Evolutionary conservation across 2,329 filamentous ascomycete genomes (phyloP).

Genomic region (Cladosporium sp.): DNA sequence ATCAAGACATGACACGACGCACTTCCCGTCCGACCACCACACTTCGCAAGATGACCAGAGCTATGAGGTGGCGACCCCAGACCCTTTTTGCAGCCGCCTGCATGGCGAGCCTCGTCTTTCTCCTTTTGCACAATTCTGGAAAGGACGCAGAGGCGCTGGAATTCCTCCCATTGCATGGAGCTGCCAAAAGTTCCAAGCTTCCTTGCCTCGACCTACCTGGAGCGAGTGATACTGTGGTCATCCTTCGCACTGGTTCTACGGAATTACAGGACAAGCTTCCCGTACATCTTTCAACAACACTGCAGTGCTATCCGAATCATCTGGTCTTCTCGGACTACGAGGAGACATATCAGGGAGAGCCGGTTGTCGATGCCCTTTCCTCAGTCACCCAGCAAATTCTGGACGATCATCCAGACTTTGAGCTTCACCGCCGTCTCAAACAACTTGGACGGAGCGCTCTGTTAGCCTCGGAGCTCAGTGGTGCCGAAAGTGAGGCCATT

Average conservation of each 20-base stretch:
- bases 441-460: conserved; percentile 36
- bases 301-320: conserved; percentile 58
- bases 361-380: conserved; percentile 40
- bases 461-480: too few relatives aligned
- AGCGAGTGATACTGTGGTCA: conserved; percentile 56
- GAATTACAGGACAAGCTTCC: conserved; percentile 59
- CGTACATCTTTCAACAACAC: conserved; percentile 55
- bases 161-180: too few relatives aligned
- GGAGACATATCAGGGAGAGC: conserved; percentile 51
- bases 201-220: conserved; percentile 23
- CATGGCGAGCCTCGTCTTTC: too few relatives aligned
- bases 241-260: conserved; percentile 61
- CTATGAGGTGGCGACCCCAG: too few relatives aligned
- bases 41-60: too few relatives aligned
- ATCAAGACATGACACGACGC: too few relatives aligned
- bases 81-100: too few relatives aligned
- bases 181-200: too few relatives aligned
- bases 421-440: conserved; percentile 41
- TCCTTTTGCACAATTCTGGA: too few relatives aligned
- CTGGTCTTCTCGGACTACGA: conserved; percentile 62
- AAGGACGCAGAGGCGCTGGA: too few relatives aligned
- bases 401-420: conserved; percentile 37
- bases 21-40: too few relatives aligned
- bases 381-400: conserved; percentile 36
- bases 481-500: too few relatives aligned